phyloP scores from a whole-genome alignment of 2,329 filamentous ascomycete species.

The Celoporthe dispersa region DNA sequence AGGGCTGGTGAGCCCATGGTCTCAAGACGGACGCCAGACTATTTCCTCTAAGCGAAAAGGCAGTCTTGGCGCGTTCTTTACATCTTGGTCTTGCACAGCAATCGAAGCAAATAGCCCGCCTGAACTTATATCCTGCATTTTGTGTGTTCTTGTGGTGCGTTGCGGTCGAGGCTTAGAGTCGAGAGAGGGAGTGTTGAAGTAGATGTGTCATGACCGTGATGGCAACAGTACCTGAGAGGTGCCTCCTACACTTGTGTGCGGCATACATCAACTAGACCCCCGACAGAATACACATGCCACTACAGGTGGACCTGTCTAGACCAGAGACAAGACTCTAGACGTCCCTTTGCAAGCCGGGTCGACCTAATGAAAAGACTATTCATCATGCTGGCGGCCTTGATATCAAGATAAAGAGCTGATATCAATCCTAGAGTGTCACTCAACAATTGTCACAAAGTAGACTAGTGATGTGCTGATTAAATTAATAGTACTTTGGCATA shows the following conservation, averaged over 20 bases:
- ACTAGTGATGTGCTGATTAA: neutral
- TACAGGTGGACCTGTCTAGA: conserved; percentile 19
- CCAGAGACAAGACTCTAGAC: conserved; percentile 25
- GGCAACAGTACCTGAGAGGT: conserved; percentile 17
- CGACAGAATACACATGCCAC: conserved; percentile 15
- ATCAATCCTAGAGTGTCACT: too few species aligned
- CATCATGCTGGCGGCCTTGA: neutral
- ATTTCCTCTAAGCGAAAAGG: conserved; percentile 78
- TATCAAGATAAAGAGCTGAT: neutral
- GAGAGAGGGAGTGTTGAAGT: conserved; percentile 24
- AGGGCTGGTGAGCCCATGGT: conserved; percentile 98
- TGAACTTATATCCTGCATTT: neutral
- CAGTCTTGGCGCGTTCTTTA: conserved; percentile 8
- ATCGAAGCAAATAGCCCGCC: neutral
- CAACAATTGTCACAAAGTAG: neutral
- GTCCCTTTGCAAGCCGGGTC: conserved; percentile 19
- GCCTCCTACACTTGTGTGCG: conserved; percentile 26
- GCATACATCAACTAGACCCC: conserved; percentile 20
- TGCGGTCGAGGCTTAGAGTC: conserved; percentile 26
- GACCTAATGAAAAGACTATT: conserved; percentile 16
- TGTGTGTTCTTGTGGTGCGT: conserved; percentile 9
- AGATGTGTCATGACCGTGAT: conserved; percentile 22
- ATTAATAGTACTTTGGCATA: neutral
- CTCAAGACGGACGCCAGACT: conserved; percentile 93
- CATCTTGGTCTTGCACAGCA: conserved; percentile 4